Conservation (phyloP, 208 protist genomes). For the Porcisia hertigi region DNA sequence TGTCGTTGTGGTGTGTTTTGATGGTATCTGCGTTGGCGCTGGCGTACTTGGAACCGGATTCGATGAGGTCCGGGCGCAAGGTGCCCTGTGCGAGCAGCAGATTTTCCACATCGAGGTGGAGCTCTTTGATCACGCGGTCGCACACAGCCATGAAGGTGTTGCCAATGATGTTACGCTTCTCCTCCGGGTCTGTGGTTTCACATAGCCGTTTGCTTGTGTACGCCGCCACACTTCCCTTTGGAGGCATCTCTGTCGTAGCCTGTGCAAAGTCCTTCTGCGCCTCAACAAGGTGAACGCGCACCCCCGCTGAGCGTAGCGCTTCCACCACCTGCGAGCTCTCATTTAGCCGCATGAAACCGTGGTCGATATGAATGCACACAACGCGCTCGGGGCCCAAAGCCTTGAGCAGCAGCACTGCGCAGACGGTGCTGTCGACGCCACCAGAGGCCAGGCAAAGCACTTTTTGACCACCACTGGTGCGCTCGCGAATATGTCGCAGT, state of each 20-base stretch:
- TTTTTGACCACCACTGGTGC: conserved; percentile 83
- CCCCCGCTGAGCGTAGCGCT: conserved; percentile 72
- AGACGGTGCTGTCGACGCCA: conserved; percentile 98
- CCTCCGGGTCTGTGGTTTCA: conserved; percentile 79
- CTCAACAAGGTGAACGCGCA: conserved; percentile 80
- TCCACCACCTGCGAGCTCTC: conserved; percentile 89
- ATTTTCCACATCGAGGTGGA: conserved; percentile 65
- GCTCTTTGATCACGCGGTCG: conserved; percentile 67
- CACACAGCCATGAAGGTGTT: conserved; percentile 97
- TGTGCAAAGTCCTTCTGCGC: conserved; percentile 73
- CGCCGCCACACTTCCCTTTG: conserved; percentile 46
- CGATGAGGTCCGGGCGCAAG: conserved; percentile 97
- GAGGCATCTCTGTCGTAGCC: conserved; percentile 77
- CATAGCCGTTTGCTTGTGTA: conserved; percentile 66
- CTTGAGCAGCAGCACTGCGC: conserved; percentile 94
- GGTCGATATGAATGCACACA: conserved; percentile 97
- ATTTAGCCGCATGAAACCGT: conserved; percentile 97
- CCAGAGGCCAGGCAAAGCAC: conserved; percentile 97
- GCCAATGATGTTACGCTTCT: conserved; percentile 98
- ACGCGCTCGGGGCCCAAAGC: conserved; percentile 94
- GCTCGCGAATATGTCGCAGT: conserved; percentile 88
- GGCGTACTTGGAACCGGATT: conserved; percentile 89
- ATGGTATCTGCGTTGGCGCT: conserved; percentile 93
- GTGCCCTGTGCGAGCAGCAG: conserved; percentile 95
- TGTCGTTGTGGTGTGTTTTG: conserved; percentile 99